phyloP scores from a whole-genome alignment of 2,329 filamentous ascomycete species.

The Cryoendolithus antarcticus region DNA sequence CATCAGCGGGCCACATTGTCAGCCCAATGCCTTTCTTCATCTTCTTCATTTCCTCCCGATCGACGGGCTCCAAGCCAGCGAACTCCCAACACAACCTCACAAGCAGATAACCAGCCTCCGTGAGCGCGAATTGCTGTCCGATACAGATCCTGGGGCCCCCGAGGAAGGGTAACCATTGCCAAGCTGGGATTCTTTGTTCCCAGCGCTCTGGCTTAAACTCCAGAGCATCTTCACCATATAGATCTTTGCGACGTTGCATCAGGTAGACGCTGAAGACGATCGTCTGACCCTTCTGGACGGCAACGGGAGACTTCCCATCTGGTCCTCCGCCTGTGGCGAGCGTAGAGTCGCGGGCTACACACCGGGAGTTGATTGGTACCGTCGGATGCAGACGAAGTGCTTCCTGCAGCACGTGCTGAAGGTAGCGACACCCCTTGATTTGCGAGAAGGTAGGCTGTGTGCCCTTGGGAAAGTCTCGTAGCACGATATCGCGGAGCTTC shows the following conservation, averaged over 20 bases:
- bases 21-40: constrained; percentile 11
- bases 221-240: constrained; percentile 37
- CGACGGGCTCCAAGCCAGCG: constrained; percentile 13
- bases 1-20: constrained; percentile 12
- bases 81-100: constrained; percentile 32
- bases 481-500: constrained; percentile 17
- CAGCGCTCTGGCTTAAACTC: constrained; percentile 39
- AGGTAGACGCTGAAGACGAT: constrained; percentile 34
- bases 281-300: constrained; percentile 35
- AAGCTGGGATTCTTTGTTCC: constrained; percentile 15
- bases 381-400: constrained; percentile 42
- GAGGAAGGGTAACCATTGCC: constrained; percentile 25
- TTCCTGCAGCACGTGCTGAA: constrained; percentile 53
- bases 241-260: constrained; percentile 39
- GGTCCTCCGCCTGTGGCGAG: constrained; percentile 39
- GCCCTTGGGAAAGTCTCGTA: constrained; percentile 15
- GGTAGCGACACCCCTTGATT: constrained; percentile 17
- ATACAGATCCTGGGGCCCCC: constrained; percentile 33
- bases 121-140: constrained; percentile 35
- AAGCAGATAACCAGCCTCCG: constrained; percentile 33
- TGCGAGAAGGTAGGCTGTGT: constrained; percentile 27
- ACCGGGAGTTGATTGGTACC: constrained; percentile 43
- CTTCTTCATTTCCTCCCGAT: constrained; percentile 8
- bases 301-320: constrained; percentile 37
- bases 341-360: constrained; percentile 36